These are phyloP conservation scores for Paramecium biaurelia DNA, from an alignment of 73 alveolate species.

Conservation along the genomic window DNA sequence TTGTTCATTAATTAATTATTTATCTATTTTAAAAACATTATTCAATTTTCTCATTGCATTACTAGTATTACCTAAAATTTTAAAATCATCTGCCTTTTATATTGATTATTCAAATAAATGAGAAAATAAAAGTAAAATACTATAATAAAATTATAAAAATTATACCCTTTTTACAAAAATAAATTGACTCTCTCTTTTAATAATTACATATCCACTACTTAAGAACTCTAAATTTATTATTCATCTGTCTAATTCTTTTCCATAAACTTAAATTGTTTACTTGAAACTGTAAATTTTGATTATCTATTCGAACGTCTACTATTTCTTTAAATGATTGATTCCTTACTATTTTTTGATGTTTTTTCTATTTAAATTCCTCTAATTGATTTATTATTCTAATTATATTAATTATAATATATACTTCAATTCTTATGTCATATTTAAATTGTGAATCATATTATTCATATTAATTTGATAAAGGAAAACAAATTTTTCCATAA, in stretches of 20 bases:
- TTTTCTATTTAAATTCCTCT: not conserved
- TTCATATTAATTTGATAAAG: not conserved
- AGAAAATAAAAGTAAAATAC: not conserved
- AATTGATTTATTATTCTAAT: not conserved
- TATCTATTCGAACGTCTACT: not conserved
- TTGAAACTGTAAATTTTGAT: conserved; percentile 5
- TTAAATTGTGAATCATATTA: conserved; percentile 21
- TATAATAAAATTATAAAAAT: not conserved
- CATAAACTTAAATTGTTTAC: conserved; percentile 19
- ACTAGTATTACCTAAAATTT: not conserved
- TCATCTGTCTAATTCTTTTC: not conserved
- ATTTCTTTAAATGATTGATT: not conserved
- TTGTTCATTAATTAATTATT: not conserved
- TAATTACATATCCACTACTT: conserved; percentile 17
- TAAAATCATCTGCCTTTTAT: conserved; percentile 7
- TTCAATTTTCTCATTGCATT: conserved; percentile 38
- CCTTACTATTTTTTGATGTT: not conserved
- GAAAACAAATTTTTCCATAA: conserved; percentile 52
- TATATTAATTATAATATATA: not conserved
- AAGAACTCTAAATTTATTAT: not conserved
- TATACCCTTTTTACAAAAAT: conserved; percentile 17
- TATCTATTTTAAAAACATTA: not conserved
- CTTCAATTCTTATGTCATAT: conserved; percentile 22
- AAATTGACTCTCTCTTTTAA: conserved; percentile 41
- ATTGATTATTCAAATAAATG: not conserved